A percentile compares a stretch with the other conserved stretches of the same genome.
Evolutionary conservation across 331 rosid species (phyloP).

Genomic region (Malus hybrid): DNA sequence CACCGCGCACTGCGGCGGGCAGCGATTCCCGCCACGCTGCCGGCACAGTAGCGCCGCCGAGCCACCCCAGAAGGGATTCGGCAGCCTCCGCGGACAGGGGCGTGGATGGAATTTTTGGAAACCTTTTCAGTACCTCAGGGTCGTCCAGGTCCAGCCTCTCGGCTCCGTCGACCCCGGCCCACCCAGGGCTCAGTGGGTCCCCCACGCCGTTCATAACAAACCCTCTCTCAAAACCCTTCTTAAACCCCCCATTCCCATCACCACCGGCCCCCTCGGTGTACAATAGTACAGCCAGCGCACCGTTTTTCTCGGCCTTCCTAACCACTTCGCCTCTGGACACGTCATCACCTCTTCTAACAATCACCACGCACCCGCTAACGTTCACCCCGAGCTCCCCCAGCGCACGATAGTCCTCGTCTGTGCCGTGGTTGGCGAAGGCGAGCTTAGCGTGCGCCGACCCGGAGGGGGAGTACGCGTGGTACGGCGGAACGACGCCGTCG

Average conservation of each 20-base stretch:
- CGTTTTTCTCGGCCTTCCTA: slow-evolving; percentile 57
- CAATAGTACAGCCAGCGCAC: slow-evolving; percentile 63
- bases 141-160: slow-evolving; percentile 56
- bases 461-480: slow-evolving; percentile 94
- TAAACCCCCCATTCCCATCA: slow-evolving; percentile 18
- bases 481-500: slow-evolving; percentile 44
- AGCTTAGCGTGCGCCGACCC: slow-evolving; percentile 47
- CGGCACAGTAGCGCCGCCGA: slow-evolving; percentile 47
- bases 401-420: slow-evolving; percentile 54
- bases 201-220: slow-evolving; percentile 82
- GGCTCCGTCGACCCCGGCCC: slow-evolving; percentile 71
- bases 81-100: slow-evolving; percentile 67
- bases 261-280: slow-evolving; percentile 31
- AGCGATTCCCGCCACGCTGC: slow-evolving; percentile 40
- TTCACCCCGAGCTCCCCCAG: slow-evolving; percentile 42
- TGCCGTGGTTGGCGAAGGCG: slow-evolving; percentile 76
- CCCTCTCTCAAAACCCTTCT: slow-evolving; percentile 86
- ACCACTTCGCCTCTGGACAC: slow-evolving; percentile 53
- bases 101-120: slow-evolving; percentile 89
- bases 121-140: slow-evolving; percentile 56
- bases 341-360: slow-evolving; percentile 50
- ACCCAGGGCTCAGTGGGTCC: slow-evolving; percentile 93
- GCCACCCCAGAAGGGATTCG: slow-evolving; percentile 37
- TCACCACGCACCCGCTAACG: slow-evolving; percentile 64
- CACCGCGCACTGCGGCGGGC: slow-evolving; percentile 21